phyloP scores from a whole-genome alignment of 2,329 filamentous ascomycete genomes.

The Trichoderma koningiopsis region DNA sequence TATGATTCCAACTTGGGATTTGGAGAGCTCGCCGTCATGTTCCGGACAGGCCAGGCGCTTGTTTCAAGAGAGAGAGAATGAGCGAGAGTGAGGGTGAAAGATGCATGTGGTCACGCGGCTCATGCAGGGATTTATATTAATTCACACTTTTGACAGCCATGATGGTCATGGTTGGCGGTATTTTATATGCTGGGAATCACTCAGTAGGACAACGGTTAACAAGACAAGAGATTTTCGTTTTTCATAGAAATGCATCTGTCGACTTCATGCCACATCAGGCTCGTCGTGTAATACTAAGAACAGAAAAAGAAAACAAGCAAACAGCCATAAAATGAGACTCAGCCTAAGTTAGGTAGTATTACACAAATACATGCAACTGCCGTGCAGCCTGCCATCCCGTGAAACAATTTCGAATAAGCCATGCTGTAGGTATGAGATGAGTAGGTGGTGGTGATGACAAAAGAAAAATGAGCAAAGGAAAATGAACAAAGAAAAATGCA shows the following conservation, averaged over 20 bases:
- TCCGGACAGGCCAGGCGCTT: background rate
- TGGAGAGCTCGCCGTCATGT: background rate
- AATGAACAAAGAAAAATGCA: background rate
- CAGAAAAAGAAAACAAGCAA: background rate
- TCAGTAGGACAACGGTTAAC: background rate
- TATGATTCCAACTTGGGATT: background rate
- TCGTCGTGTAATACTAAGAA: background rate
- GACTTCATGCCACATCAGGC: background rate
- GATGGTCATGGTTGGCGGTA: background rate
- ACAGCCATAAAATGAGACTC: background rate
- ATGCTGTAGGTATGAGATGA: slow-evolving; percentile 6
- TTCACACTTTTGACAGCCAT: background rate
- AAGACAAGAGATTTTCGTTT: background rate
- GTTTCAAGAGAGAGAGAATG: background rate
- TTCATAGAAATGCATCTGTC: slow-evolving; percentile 11
- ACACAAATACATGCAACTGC: slow-evolving; percentile 14
- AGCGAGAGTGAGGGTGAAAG: background rate
- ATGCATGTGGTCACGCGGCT: slow-evolving; percentile 17
- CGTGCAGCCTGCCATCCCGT: slow-evolving; percentile 15
- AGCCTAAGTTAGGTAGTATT: background rate
- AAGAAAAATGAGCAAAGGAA: background rate
- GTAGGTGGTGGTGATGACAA: background rate
- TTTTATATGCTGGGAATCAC: background rate
- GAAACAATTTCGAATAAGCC: background rate
- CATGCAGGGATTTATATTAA: background rate